Evolutionary conservation across 441 rosid genomes (phyloP), one percentile per base, ranked within the genome.

Genomic region (Geranium incanum): DNA sequence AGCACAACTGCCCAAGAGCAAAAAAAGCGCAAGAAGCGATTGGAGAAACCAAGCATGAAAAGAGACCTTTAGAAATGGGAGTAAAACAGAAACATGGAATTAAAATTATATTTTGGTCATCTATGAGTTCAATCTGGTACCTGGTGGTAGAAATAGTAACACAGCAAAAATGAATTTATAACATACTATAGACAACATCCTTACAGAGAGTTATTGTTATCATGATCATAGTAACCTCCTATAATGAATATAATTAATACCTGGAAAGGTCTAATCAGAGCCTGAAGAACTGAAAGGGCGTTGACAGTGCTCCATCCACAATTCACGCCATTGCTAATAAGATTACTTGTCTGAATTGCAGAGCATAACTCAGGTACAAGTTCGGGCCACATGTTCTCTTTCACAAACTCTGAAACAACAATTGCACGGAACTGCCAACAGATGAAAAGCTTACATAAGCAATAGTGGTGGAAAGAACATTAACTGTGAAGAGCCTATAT

Each of bases 191-290:
- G 64, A 59, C 64, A 15, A 52, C 19, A 59, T 59, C 64, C 64
- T 18, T 7, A 7, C 21, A 18, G 12, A 59, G 12, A 52, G n/a
- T 57, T 57, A 16, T 2, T 57, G 63, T 16, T 57, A 16, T 4
- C 16, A 15, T 59, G 21, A 5, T 7, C 19, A 16, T 19, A 59
- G 64, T 5, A 59, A 59, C 64, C 19, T 18, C 19, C 64, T 6
- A 1, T 55, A 55, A 16, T 55, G 62, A 55, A 55, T 55, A 16
- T 66, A 71, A 63, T 6, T 23, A 38, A 70, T 74, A 92, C 97
- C 94, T 92, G 94, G 78, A 92, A 92, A 81, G 96, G 96, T 76
- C 86, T 87, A 59, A 89, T 69, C 59, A 86, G 84, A 7, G 91
- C 81, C 16, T 82, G 92, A 68, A 92, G 89, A 67, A 84, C 80